A percentile compares a stretch with the other conserved stretches of the same genome.
phyloP scores from a whole-genome alignment of 2,329 filamentous ascomycete genomes.

The Aspergillus ibericus region DNA sequence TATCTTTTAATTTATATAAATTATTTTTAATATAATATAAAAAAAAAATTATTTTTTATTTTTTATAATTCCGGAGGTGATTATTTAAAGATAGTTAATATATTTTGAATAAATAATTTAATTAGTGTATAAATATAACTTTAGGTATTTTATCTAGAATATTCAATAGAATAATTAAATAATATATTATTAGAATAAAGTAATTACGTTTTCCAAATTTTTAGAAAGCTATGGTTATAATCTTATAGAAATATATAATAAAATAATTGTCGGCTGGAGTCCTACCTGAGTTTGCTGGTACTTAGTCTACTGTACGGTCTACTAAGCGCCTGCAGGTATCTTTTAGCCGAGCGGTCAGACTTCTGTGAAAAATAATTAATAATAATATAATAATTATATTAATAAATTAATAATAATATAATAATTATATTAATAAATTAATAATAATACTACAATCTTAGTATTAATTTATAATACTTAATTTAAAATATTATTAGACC shows the following conservation, averaged over 20 bases:
- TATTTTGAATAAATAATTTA: not conserved
- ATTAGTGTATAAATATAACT: not conserved
- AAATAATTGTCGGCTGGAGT: too few relatives aligned
- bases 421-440: not conserved
- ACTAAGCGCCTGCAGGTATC: too few relatives aligned
- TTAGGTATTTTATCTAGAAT: not conserved
- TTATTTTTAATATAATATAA: not conserved
- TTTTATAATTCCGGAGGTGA: not conserved
- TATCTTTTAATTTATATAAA: not conserved
- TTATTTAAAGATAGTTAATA: not conserved
- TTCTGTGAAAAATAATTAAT: too few relatives aligned
- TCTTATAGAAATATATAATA: not conserved
- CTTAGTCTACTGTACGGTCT: too few relatives aligned
- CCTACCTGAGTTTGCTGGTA: too few relatives aligned
- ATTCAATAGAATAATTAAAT: not conserved
- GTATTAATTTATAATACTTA: not conserved
- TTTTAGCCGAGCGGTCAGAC: too few relatives aligned
- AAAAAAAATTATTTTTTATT: not conserved
- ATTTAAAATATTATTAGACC: not conserved
- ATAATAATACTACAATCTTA: not conserved
- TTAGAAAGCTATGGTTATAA: not conserved
- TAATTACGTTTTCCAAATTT: not conserved
- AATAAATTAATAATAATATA: not conserved
- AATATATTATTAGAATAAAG: not conserved
- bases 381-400: too few relatives aligned